These are phyloP conservation scores for Corymbia calophylla DNA, from an alignment of 441 rosid species.

Conservation along the genomic window DNA sequence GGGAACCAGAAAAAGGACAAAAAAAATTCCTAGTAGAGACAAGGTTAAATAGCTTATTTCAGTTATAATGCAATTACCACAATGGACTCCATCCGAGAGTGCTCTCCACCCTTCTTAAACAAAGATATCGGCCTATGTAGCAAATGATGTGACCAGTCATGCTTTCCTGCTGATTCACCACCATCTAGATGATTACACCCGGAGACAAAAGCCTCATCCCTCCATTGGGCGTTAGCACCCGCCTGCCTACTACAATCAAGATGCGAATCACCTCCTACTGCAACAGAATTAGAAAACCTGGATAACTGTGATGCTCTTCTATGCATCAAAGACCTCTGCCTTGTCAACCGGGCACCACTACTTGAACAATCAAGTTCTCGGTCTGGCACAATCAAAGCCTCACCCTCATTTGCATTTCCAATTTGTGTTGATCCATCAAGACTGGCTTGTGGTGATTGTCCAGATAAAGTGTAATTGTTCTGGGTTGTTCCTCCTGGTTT, in stretches of 20 bases:
- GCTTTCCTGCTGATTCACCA: conserved; percentile 22
- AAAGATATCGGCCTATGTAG: conserved; percentile 32
- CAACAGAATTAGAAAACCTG: conserved; percentile 72
- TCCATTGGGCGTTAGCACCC: conserved; percentile 26
- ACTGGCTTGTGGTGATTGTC: conserved; percentile 17
- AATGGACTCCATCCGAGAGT: conserved; percentile 22
- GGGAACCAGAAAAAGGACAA: not conserved
- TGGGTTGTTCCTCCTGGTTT: conserved; percentile 21
- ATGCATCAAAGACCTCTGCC: conserved; percentile 35
- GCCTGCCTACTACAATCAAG: conserved; percentile 35
- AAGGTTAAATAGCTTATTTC: not conserved
- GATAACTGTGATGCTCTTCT: conserved; percentile 38
- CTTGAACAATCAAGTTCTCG: conserved; percentile 23
- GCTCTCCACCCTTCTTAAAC: conserved; percentile 29
- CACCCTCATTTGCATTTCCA: conserved; percentile 14
- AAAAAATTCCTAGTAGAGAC: not conserved
- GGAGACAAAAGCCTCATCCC: conserved; percentile 27
- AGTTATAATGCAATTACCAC: conserved; percentile 25
- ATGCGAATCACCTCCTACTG: conserved; percentile 54
- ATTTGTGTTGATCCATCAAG: conserved; percentile 19
- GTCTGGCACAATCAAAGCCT: conserved; percentile 12
- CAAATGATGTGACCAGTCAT: conserved; percentile 46
- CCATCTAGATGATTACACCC: conserved; percentile 18
- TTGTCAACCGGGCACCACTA: conserved; percentile 24
- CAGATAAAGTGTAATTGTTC: conserved; percentile 20